A percentile compares a stretch with the other conserved stretches of the same genome.
phyloP scores from a whole-genome alignment of 306 rosid species.

The Pachyrhizus erosus region DNA sequence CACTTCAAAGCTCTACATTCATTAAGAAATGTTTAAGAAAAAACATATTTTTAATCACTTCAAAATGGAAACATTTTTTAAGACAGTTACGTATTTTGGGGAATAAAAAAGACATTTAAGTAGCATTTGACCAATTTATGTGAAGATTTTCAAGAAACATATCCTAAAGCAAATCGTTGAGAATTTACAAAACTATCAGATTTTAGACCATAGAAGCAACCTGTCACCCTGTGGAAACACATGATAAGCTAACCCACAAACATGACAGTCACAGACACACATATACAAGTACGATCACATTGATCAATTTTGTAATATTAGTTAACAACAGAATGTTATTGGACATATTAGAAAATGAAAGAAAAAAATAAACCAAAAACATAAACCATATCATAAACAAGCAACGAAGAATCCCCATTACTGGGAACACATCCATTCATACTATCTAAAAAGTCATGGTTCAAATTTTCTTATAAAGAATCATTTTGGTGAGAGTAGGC shows the following conservation, averaged over 20 bases:
- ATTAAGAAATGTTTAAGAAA: background rate
- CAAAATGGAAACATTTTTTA: background rate
- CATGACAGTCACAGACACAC: background rate
- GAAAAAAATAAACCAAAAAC: background rate
- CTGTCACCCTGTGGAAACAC: background rate
- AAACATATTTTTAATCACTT: background rate
- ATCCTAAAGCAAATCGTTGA: background rate
- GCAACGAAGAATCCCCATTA: background rate
- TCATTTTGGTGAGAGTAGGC: constrained; percentile 5
- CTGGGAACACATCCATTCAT: background rate
- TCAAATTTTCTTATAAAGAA: background rate
- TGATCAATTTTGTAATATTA: background rate
- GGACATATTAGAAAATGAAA: background rate
- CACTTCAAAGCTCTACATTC: background rate
- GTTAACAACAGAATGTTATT: background rate
- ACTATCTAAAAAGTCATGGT: background rate
- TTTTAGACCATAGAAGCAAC: background rate
- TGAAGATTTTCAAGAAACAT: background rate
- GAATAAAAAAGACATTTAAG: background rate
- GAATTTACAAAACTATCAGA: background rate
- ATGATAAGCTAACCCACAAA: background rate
- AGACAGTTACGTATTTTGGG: background rate
- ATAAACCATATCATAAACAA: background rate
- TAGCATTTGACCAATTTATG: background rate
- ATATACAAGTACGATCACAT: background rate